phyloP scores from a whole-genome alignment of 176 grass and related monocot species.

The Ensete ventricosum region DNA sequence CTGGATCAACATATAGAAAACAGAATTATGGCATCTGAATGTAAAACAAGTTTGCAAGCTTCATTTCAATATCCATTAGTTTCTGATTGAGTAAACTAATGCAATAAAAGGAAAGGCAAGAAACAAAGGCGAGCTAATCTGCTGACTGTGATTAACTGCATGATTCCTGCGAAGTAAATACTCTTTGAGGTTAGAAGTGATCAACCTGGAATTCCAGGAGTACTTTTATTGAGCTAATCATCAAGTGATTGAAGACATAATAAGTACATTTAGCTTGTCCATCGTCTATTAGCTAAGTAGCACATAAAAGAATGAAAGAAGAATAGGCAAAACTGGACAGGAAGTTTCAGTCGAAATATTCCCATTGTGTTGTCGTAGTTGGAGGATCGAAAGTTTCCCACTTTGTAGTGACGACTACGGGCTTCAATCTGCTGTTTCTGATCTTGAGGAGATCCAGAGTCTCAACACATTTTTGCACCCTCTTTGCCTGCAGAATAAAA shows the following conservation, averaged over 20 bases:
- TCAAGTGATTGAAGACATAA: background rate
- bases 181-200: background rate
- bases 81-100: too few species aligned
- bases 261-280: conserved; percentile 7
- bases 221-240: conserved; percentile 1
- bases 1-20: too few species aligned
- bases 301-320: conserved; percentile 21
- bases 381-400: conserved; percentile 88
- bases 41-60: too few species aligned
- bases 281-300: conserved; percentile 16
- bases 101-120: too few species aligned
- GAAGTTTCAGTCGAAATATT: conserved; percentile 68
- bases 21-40: too few species aligned
- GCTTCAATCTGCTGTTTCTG: conserved; percentile 52
- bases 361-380: conserved; percentile 47
- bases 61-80: too few species aligned
- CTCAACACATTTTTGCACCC: conserved; percentile 97
- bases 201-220: conserved; percentile 11
- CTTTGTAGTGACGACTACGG: conserved; percentile 60
- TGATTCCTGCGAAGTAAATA: background rate
- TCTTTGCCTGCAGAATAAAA: conserved; percentile 48
- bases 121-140: background rate
- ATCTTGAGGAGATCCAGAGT: conserved; percentile 73
- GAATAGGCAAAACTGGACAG: background rate
- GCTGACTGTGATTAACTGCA: background rate